Conservation (phyloP, 106 monocot genomes). For the Apostasia shenzhenica region DNA sequence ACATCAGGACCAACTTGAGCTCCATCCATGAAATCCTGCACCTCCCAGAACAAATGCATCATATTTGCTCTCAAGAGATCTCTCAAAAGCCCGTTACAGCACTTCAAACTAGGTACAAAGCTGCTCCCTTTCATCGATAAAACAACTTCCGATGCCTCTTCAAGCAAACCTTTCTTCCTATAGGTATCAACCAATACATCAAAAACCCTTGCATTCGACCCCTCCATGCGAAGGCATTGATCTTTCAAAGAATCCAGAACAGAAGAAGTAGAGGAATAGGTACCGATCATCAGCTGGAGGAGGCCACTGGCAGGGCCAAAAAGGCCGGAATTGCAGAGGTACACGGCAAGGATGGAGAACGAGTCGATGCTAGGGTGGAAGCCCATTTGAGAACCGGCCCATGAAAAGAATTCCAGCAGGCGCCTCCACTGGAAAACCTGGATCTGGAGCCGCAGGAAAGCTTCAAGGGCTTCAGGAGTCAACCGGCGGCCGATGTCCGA, state of each 20-base stretch:
- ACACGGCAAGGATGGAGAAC: constrained; percentile 42
- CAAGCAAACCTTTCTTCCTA: constrained; percentile 51
- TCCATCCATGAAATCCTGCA: constrained; percentile 44
- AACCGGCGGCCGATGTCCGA: constrained; percentile 20
- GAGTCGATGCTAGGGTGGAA: constrained; percentile 28
- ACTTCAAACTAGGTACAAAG: constrained; percentile 45
- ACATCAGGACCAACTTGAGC: constrained; percentile 34
- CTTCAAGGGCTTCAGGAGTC: constrained; percentile 23
- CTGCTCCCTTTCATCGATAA: constrained; percentile 40
- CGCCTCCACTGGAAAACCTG: constrained; percentile 12
- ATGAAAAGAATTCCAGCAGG: constrained; percentile 67
- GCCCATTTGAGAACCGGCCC: constrained; percentile 33
- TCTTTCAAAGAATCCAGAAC: constrained; percentile 25
- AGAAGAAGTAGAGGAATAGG: constrained; percentile 14
- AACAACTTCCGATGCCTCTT: constrained; percentile 40
- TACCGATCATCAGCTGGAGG: constrained; percentile 43
- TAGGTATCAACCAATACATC: constrained; percentile 53
- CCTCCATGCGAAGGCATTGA: background rate
- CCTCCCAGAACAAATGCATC: constrained; percentile 74
- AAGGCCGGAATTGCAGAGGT: constrained; percentile 36
- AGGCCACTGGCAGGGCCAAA: constrained; percentile 33
- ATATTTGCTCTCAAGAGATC: constrained; percentile 47
- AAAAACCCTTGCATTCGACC: constrained; percentile 32
- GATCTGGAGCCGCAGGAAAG: constrained; percentile 1
- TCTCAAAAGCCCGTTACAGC: constrained; percentile 71